A percentile compares a stretch with the other conserved stretches of the same genome.
Evolutionary conservation across 2,329 filamentous ascomycete species (phyloP).

Genomic region (Diaporthe destruens): DNA sequence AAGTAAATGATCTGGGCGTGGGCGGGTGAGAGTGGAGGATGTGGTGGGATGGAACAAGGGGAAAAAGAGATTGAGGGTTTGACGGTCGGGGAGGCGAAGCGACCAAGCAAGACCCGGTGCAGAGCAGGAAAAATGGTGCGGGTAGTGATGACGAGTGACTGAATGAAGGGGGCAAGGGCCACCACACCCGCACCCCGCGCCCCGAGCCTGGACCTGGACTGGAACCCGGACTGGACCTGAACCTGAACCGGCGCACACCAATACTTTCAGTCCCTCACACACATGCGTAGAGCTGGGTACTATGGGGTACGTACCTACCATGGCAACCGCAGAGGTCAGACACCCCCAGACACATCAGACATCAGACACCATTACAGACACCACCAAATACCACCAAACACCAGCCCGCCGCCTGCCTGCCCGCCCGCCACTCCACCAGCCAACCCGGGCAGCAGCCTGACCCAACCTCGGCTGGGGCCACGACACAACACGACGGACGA

Average conservation of each 20-base stretch:
- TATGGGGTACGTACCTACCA: background rate
- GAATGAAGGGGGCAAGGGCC: conserved; percentile 36
- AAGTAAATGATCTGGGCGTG: conserved; percentile 34
- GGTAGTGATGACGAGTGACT: conserved; percentile 34
- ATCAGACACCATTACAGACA: conserved; percentile 9
- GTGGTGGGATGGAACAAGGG: conserved; percentile 28
- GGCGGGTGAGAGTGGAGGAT: conserved; percentile 34
- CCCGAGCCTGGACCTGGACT: conserved; percentile 5
- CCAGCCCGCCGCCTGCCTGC: background rate
- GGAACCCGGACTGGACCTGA: conserved; percentile 2
- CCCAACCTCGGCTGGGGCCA: background rate
- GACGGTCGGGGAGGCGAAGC: conserved; percentile 33
- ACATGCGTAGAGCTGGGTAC: background rate
- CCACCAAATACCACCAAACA: conserved; percentile 2
- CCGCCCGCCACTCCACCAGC: background rate
- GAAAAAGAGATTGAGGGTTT: conserved; percentile 29
- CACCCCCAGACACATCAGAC: background rate
- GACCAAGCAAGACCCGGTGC: background rate
- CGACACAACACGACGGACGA: background rate
- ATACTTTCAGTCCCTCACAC: background rate
- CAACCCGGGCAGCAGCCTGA: conserved; percentile 1
- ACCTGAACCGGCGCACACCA: background rate
- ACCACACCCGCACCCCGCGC: conserved; percentile 5
- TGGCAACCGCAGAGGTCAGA: background rate
- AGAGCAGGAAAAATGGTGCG: conserved; percentile 14